Evolutionary conservation across 768 basidiomycete genomes (phyloP), one percentile per base, ranked within the genome.

Genomic region (Tylopilus vinaceipallidus): DNA sequence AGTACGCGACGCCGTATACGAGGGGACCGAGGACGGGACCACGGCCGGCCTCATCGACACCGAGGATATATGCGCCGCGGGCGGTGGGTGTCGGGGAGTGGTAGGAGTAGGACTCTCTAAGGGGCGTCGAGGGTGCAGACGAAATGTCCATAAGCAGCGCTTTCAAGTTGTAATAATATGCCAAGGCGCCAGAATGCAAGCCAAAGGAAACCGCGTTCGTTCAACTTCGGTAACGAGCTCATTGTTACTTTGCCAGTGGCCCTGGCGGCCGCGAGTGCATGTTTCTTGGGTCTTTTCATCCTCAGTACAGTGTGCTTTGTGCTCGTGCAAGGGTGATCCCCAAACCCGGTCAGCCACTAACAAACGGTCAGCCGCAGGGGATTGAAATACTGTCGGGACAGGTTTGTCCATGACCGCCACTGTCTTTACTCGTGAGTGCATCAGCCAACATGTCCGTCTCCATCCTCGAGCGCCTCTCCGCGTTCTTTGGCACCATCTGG

Each of bases 21-120:
- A 98, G 80, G 0, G 97, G 97, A 2, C 95, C 95, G 0, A 99
- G 74, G 2, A 95, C 95, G 19, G 95, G 97, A 0, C 97, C 97
- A 47, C 97, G 78, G 0, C 97, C 97, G 0, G 97, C 97, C 66
- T 99, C 97, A 67, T 99, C 97, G n/a, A 99, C 94, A 20, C 97
- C 97, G 42, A 99, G 85, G 42, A 98, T 91, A 72, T 95, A 97
- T 0, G 88, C 87, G 0, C 91, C 91, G 1, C 67, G 49, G 1
- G 82, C 78, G 0, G 84, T 85, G 2, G 91, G 90, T 0, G 66
- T 78, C 2, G 82, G 76, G 0, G 88, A 88, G 63, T 91, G 87
- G 62, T 88, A 83, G 0, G 88, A 85, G 62, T 92, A 92, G 0
- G 91, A 90, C 10, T 79, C 74, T 6, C 72, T 75, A 27, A 91